These are phyloP conservation scores for Debaryomyces maramus DNA, from an alignment of 805 yeast species.

Conservation along the genomic window DNA sequence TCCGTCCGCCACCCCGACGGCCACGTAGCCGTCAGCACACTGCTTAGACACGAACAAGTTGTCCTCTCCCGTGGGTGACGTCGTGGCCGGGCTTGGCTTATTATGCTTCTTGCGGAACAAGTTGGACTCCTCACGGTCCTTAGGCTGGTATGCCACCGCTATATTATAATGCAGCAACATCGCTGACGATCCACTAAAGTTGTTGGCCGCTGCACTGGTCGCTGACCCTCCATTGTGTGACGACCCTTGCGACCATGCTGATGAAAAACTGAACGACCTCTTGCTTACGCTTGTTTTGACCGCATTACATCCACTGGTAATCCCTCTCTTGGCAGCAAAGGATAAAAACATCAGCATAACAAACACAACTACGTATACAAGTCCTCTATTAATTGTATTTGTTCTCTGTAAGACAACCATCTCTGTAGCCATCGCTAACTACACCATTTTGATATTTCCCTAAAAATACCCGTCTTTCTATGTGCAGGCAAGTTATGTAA, in stretches of 20 bases:
- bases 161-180: slow-evolving; percentile 46
- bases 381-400: neutral
- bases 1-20: slow-evolving; percentile 91
- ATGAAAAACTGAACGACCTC: slow-evolving; percentile 22
- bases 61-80: slow-evolving; percentile 72
- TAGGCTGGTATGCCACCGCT: slow-evolving; percentile 74
- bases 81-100: slow-evolving; percentile 40
- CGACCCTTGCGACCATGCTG: slow-evolving; percentile 15
- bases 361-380: slow-evolving; percentile 14
- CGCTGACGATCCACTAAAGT: slow-evolving; percentile 18
- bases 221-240: slow-evolving; percentile 14
- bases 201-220: slow-evolving; percentile 18
- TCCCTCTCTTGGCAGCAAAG: slow-evolving; percentile 13
- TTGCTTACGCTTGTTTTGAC: slow-evolving; percentile 10
- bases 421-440: too few relatives aligned
- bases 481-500: too few relatives aligned
- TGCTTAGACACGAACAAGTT: slow-evolving; percentile 57
- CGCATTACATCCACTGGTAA: slow-evolving; percentile 10
- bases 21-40: slow-evolving; percentile 38
- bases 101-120: slow-evolving; percentile 32
- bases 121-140: slow-evolving; percentile 58
- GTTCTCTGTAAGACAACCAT: neutral
- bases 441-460: too few relatives aligned
- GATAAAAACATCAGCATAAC: slow-evolving; percentile 22
- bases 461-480: too few relatives aligned